phyloP scores from a whole-genome alignment of 2,329 filamentous ascomycete genomes.

The Keithomyces neogunnii region DNA sequence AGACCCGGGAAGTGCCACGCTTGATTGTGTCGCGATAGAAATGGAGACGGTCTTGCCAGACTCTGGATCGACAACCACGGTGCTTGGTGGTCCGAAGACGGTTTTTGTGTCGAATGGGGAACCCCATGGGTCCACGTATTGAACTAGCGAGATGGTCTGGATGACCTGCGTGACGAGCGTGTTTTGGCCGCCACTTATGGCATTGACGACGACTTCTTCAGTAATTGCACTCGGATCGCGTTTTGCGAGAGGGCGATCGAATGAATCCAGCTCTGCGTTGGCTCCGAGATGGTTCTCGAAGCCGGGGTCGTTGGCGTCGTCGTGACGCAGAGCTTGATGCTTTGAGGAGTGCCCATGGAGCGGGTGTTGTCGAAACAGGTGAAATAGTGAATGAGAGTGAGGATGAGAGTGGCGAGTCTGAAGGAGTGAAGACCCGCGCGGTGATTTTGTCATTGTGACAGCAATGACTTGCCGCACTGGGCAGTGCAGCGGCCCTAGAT shows the following conservation, averaged over 20 bases:
- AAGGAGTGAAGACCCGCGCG: slow-evolving; percentile 28
- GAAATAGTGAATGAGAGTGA: slow-evolving; percentile 17
- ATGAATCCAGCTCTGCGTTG: slow-evolving; percentile 7
- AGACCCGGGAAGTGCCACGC: slow-evolving; percentile 15
- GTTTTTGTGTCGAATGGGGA: slow-evolving; percentile 36
- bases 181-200: not conserved
- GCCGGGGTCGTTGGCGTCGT: slow-evolving; percentile 9
- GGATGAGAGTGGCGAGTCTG: slow-evolving; percentile 21
- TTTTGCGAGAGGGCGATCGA: slow-evolving; percentile 7
- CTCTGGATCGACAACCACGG: slow-evolving; percentile 26
- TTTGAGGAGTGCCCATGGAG: slow-evolving; percentile 9
- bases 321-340: slow-evolving; percentile 7
- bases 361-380: slow-evolving; percentile 10
- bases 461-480: slow-evolving; percentile 9
- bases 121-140: slow-evolving; percentile 41
- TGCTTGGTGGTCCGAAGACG: slow-evolving; percentile 27
- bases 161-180: slow-evolving; percentile 37
- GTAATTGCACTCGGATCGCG: slow-evolving; percentile 9
- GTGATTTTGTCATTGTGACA: slow-evolving; percentile 25
- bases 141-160: slow-evolving; percentile 46
- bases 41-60: slow-evolving; percentile 28
- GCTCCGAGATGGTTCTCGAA: slow-evolving; percentile 17
- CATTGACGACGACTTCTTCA: slow-evolving; percentile 8
- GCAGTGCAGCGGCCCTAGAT: slow-evolving; percentile 6
- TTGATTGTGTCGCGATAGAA: slow-evolving; percentile 16